Evolutionary conservation across 2,329 filamentous ascomycete genomes (phyloP), one percentile per base, ranked within the genome.

Genomic region (Gnomoniopsis smithogilvyi): DNA sequence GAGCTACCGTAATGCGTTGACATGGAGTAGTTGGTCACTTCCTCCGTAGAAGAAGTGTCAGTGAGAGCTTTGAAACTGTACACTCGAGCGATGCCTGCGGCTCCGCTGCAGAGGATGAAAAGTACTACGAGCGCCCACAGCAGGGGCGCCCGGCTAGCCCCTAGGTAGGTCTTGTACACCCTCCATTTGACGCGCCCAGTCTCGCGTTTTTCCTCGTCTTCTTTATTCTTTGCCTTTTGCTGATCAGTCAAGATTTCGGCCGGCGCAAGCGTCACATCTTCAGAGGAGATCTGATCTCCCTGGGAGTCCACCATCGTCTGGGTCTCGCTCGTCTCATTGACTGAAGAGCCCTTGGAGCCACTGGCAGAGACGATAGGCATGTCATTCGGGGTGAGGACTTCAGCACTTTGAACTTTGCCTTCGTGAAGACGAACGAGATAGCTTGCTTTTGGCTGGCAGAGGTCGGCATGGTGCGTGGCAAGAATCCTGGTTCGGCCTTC

Each of bases 401-500:
- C 66, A 2, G 65, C 65, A 1, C 60, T 63, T 22, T 67, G 60
- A 3, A 73, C 63, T 6, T 63, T 54, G 17, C 71, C 71, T 15
- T 64, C 67, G 30, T 66, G 64, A 11, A 73, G 68, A 12, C 63
- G 61, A 12, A 73, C 67, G 14, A 70, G 57, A 21, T 68, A 71
- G 21, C 67, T 68, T 1, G 71, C 69, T 26, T 66, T 62, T 0
- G 68, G 66, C 21, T 69, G 54, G 38, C 71, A 71, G 58, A 72
- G 64, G 49, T 73, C 71, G 1, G 67, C 64, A 45, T 74, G 72
- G 67, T 86, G 83, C 0, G 86, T 86, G 50, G 88, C 86, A 4
- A 87, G 76, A 48, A 89, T 85, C 0, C 84, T 86, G 0, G 86
- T 89, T 34, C 85, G 76, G 21, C 80, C 78, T 11, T 56, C 51